phyloP scores from a whole-genome alignment of 2,329 filamentous ascomycete species.

The Fusarium verticillioides region DNA sequence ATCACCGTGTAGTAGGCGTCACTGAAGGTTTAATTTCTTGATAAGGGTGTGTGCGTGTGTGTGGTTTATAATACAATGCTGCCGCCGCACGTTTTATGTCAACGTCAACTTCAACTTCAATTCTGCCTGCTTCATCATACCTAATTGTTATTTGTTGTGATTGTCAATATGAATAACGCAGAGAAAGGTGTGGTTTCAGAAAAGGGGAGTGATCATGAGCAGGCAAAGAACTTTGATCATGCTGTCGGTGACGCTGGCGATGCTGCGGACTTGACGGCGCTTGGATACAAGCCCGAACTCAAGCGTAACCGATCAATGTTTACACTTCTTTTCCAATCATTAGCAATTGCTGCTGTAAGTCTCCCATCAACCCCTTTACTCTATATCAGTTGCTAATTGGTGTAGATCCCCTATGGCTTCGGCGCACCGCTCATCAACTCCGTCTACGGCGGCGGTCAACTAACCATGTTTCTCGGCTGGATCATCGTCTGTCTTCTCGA shows the following conservation, averaged over 20 bases:
- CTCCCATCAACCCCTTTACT: rapidly evolving
- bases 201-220: constrained; percentile 24
- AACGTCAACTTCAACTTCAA: neutral
- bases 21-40: constrained; percentile 2
- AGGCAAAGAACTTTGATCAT: constrained; percentile 10
- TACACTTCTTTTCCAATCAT: constrained; percentile 44
- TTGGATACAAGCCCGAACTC: constrained; percentile 60
- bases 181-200: constrained; percentile 22
- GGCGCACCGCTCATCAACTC: constrained; percentile 40
- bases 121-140: neutral
- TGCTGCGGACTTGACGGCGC: constrained; percentile 47
- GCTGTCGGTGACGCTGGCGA: constrained; percentile 22
- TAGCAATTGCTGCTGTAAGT: constrained; percentile 45
- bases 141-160: neutral
- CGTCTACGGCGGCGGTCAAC: constrained; percentile 40
- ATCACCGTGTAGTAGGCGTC: constrained; percentile 13
- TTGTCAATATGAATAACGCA: neutral
- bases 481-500: constrained; percentile 73
- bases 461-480: constrained; percentile 76
- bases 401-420: constrained; percentile 43
- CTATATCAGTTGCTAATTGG: neutral
- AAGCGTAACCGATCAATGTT: constrained; percentile 44
- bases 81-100: neutral
- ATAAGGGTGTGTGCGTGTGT: neutral
- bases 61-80: constrained; percentile 31